These are phyloP conservation scores for Schizochytrium sp. DNA, from an alignment of 108 stramenopile species.

Conservation along the genomic window DNA sequence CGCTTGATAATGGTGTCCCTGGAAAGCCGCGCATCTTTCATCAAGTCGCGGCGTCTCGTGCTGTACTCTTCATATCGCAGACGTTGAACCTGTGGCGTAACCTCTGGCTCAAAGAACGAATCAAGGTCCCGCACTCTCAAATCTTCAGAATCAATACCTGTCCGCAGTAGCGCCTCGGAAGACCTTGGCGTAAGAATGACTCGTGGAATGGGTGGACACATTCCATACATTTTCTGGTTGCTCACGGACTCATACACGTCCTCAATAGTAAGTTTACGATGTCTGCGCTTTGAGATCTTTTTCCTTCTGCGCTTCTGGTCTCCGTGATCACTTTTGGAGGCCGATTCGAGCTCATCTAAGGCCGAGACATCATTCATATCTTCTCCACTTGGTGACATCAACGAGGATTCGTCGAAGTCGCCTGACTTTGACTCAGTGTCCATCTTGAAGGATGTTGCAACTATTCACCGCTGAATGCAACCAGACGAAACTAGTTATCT, in stretches of 20 bases:
- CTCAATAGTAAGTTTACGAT: neutral
- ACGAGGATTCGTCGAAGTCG: too few species aligned
- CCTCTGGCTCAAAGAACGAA: constrained; percentile 77
- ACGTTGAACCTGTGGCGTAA: constrained; percentile 78
- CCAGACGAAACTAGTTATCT: too few species aligned
- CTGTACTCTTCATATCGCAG: constrained; percentile 81
- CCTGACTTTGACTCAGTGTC: too few species aligned
- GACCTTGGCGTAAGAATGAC: constrained; percentile 75
- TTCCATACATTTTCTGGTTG: constrained; percentile 36
- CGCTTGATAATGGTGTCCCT: constrained; percentile 69
- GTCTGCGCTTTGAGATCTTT: neutral
- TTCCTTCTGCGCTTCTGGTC: neutral
- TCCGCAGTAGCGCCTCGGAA: constrained; percentile 79
- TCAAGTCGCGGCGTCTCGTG: constrained; percentile 78
- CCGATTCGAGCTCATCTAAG: neutral
- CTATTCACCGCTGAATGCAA: too few species aligned
- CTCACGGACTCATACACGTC: constrained; percentile 18
- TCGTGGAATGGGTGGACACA: constrained; percentile 47
- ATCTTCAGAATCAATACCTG: constrained; percentile 74
- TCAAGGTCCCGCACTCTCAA: constrained; percentile 78
- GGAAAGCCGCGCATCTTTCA: constrained; percentile 75
- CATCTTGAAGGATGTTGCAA: too few species aligned
- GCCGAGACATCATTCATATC: too few species aligned
- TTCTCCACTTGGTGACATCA: too few species aligned
- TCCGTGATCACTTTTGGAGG: neutral